These are phyloP conservation scores for Diospyros kaki DNA, from an alignment of 148 eudicot genomes.

Conservation along the genomic window DNA sequence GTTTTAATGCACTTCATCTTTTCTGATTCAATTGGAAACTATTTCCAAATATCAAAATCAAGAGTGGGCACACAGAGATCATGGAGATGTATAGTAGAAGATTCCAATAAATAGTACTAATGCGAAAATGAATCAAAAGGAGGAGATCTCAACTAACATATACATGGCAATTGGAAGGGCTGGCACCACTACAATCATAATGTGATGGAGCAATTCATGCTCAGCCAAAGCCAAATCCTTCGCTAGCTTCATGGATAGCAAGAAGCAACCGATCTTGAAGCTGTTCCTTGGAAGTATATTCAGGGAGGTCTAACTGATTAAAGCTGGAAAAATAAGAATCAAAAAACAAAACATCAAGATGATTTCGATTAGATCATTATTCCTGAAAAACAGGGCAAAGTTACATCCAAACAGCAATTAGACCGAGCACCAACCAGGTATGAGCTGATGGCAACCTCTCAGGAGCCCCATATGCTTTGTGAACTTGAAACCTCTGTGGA, in stretches of 20 bases:
- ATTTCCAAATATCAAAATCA: too few relatives aligned
- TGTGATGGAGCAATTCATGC: neutral
- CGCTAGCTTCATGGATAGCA: slow-evolving; percentile 99
- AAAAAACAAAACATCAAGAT: neutral
- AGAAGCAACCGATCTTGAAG: slow-evolving; percentile 86
- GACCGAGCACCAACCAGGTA: slow-evolving; percentile 61
- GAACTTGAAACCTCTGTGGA: slow-evolving; percentile 94
- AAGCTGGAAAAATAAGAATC: slow-evolving; percentile 42
- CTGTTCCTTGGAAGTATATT: slow-evolving; percentile 92
- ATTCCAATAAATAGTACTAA: neutral
- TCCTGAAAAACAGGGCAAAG: neutral
- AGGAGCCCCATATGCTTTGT: slow-evolving; percentile 97
- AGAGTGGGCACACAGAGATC: too few relatives aligned
- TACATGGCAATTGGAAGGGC: slow-evolving; percentile 22
- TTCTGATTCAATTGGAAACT: too few relatives aligned
- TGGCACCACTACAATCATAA: slow-evolving; percentile 6
- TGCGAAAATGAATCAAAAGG: neutral
- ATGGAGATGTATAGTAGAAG: too few relatives aligned
- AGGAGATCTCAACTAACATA: slow-evolving; percentile 26
- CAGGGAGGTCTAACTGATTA: slow-evolving; percentile 96
- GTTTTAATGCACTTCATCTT: too few relatives aligned
- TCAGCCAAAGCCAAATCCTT: slow-evolving; percentile 99
- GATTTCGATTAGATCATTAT: neutral
- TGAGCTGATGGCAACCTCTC: slow-evolving; percentile 98
- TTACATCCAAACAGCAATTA: neutral